These are phyloP conservation scores for Nakaseomyces bracarensis DNA, from an alignment of 1,139 yeast genomes.

Conservation along the genomic window DNA sequence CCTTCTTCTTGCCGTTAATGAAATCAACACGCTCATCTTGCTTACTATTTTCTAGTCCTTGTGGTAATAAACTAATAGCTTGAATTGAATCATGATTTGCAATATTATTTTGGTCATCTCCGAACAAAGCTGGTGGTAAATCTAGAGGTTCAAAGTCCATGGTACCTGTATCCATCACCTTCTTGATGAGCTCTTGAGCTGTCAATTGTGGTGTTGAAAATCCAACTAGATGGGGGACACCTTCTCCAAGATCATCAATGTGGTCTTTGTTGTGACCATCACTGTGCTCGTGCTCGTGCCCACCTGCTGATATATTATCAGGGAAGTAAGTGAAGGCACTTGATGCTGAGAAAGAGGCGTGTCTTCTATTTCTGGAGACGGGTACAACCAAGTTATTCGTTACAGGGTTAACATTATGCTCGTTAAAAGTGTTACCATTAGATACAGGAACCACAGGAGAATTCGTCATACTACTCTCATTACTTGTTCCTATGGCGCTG, in stretches of 20 bases:
- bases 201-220: slow-evolving; percentile 72
- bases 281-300: slow-evolving; percentile 19
- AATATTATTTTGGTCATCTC: neutral
- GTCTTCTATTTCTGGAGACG: slow-evolving; percentile 38
- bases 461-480: neutral
- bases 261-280: slow-evolving; percentile 15
- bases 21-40: neutral
- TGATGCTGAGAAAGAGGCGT: slow-evolving; percentile 78
- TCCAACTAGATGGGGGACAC: slow-evolving; percentile 51
- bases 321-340: slow-evolving; percentile 58
- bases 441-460: slow-evolving; percentile 1
- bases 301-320: slow-evolving; percentile 1
- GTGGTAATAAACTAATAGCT: neutral
- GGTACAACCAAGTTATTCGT: slow-evolving; percentile 7
- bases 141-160: slow-evolving; percentile 8
- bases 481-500: neutral
- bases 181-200: slow-evolving; percentile 34
- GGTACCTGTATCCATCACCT: slow-evolving; percentile 24
- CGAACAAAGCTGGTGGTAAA: slow-evolving; percentile 7
- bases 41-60: neutral
- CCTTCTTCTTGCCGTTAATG: slow-evolving; percentile 1
- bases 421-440: neutral
- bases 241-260: slow-evolving; percentile 13
- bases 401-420: slow-evolving; percentile 10
- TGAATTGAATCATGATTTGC: neutral